Conservation (phyloP, 1,284 basidiomycete species). For the Rhodofomes roseus region DNA sequence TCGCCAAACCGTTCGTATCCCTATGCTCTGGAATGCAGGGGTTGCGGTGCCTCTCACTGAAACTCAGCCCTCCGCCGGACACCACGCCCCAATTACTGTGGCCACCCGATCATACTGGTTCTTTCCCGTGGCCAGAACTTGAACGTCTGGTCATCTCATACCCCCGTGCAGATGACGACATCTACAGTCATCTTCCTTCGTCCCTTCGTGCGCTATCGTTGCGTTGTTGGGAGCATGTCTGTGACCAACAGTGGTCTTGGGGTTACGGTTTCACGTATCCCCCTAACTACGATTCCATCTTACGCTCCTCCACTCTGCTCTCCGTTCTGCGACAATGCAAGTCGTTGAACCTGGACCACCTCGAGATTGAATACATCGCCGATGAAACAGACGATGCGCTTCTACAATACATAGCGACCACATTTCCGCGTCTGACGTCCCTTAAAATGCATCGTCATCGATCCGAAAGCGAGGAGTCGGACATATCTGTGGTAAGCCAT, state of each 20-base stretch:
- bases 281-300: neutral
- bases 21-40: neutral
- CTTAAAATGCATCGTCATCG: neutral
- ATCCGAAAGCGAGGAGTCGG: neutral
- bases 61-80: neutral
- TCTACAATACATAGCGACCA: neutral
- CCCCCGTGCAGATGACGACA: neutral
- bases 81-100: neutral
- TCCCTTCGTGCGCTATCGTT: neutral
- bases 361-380: neutral
- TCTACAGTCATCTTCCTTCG: neutral
- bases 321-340: neutral
- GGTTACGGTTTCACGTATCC: neutral
- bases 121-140: neutral
- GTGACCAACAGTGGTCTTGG: neutral
- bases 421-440: neutral
- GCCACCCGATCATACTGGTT: neutral
- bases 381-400: neutral
- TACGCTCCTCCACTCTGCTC: neutral
- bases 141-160: neutral
- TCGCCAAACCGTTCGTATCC: neutral
- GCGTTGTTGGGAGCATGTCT: neutral
- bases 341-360: neutral
- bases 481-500: neutral
- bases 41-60: neutral